Conservation (phyloP, 2,329 filamentous ascomycete genomes). For the Trematosphaeria pertusa region DNA sequence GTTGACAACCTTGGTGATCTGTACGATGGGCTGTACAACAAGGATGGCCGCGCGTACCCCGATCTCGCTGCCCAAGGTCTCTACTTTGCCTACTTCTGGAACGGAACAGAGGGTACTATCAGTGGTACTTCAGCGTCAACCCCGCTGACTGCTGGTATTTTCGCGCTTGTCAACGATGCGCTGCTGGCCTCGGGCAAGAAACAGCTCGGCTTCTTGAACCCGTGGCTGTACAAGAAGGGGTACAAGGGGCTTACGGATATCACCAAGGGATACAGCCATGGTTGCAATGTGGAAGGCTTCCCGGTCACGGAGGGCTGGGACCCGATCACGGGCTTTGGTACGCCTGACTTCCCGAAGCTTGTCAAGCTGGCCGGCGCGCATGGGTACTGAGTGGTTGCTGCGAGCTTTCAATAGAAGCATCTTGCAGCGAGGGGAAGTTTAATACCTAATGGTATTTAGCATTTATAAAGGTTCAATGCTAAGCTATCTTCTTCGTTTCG, state of each 20-base stretch:
- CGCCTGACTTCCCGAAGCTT: slow-evolving; percentile 39
- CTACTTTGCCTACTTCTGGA: slow-evolving; percentile 54
- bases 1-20: slow-evolving; percentile 49
- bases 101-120: slow-evolving; percentile 47
- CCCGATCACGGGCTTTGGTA: slow-evolving; percentile 46
- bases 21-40: slow-evolving; percentile 59
- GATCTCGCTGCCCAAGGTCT: slow-evolving; percentile 68
- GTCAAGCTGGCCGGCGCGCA: slow-evolving; percentile 30
- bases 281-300: slow-evolving; percentile 49
- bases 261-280: slow-evolving; percentile 45
- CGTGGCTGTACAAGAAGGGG: slow-evolving; percentile 63
- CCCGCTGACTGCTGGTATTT: slow-evolving; percentile 65
- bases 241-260: slow-evolving; percentile 59
- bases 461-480: no score
- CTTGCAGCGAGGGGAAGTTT: background rate
- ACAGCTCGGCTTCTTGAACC: slow-evolving; percentile 65
- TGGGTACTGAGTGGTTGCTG: slow-evolving; percentile 12
- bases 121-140: slow-evolving; percentile 64
- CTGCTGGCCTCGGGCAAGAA: slow-evolving; percentile 58
- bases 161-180: slow-evolving; percentile 69
- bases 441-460: background rate
- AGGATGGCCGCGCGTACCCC: slow-evolving; percentile 65
- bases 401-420: no score
- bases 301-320: slow-evolving; percentile 47
- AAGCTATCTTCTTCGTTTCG: no score